A percentile compares a stretch with the other conserved stretches of the same genome.
Evolutionary conservation across 1,284 basidiomycete genomes (phyloP).

Genomic region (Ceratobasidium sp.): DNA sequence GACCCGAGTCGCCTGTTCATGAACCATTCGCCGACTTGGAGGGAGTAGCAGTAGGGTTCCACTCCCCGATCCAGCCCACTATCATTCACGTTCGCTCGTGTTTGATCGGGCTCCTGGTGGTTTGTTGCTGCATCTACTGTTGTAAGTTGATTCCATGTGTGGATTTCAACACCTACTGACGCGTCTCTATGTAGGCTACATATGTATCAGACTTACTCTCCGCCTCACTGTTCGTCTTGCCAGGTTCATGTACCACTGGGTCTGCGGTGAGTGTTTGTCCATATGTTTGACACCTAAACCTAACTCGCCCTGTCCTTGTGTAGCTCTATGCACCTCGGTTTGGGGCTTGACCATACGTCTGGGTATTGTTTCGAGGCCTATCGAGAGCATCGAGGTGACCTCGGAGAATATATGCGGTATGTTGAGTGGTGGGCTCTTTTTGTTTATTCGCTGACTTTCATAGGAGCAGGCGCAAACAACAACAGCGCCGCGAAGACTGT

Average conservation of each 20-base stretch:
- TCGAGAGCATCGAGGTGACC: no score
- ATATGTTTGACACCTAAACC: no score
- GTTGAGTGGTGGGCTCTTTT: no score
- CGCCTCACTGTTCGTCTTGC: background rate
- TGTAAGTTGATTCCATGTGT: background rate
- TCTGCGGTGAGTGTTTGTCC: background rate
- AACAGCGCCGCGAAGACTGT: no score
- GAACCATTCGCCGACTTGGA: background rate
- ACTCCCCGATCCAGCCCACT: no score
- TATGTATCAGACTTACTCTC: background rate
- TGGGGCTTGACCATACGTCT: no score
- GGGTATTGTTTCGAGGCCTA: no score
- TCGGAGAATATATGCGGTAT: no score
- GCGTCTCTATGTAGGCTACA: background rate
- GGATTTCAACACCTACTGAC: background rate
- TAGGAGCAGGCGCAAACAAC: no score
- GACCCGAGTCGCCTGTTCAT: background rate
- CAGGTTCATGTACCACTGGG: background rate
- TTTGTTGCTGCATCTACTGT: background rate
- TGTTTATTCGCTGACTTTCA: no score
- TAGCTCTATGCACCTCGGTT: no score
- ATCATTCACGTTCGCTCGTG: background rate
- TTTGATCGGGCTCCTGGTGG: background rate
- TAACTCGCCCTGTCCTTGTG: no score
- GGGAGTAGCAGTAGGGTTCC: background rate